These are phyloP conservation scores for Rhypophila decipiens DNA, from an alignment of 495 filamentous ascomycete genomes.

Conservation along the genomic window DNA sequence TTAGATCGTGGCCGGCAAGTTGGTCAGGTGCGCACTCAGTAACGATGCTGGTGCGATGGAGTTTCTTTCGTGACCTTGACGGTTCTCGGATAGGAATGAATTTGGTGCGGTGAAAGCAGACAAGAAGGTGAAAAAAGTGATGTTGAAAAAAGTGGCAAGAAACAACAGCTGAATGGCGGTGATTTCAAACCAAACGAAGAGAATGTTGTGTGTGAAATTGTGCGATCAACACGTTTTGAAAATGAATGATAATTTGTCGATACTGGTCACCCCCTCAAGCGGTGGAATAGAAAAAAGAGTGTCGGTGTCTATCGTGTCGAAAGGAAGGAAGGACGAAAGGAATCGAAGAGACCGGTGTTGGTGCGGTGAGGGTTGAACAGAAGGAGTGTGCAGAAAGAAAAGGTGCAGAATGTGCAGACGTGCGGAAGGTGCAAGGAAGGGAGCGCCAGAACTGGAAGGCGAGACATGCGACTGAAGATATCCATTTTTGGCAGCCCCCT, in stretches of 20 bases:
- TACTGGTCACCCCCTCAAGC: not conserved
- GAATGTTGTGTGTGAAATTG: slow-evolving; percentile 5
- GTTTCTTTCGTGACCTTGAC: not conserved
- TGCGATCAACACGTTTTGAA: slow-evolving; percentile 16
- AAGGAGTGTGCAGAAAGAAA: slow-evolving; percentile 5
- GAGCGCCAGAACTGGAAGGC: slow-evolving; percentile 11
- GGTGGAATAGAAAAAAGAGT: not conserved
- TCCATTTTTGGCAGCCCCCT: slow-evolving; percentile 7
- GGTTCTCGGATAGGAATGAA: not conserved
- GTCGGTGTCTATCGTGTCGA: not conserved
- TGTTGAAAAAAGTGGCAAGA: slow-evolving; percentile 1
- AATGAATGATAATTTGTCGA: slow-evolving; percentile 6
- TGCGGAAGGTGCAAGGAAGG: slow-evolving; percentile 2
- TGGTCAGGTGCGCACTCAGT: too few species aligned
- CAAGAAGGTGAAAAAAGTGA: not conserved
- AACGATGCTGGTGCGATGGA: not conserved
- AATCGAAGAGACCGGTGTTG: too few species aligned
- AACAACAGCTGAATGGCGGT: not conserved
- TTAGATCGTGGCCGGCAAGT: too few species aligned
- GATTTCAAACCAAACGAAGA: slow-evolving; percentile 5
- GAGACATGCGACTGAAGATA: slow-evolving; percentile 18
- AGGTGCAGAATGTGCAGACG: slow-evolving; percentile 5
- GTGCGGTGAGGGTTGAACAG: too few species aligned
- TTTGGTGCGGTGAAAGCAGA: not conserved
- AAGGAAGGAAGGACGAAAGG: slow-evolving; percentile 10